Base-by-base conservation (phyloP, 805 yeast species). In the Martiniozyma abietophila region DNA sequence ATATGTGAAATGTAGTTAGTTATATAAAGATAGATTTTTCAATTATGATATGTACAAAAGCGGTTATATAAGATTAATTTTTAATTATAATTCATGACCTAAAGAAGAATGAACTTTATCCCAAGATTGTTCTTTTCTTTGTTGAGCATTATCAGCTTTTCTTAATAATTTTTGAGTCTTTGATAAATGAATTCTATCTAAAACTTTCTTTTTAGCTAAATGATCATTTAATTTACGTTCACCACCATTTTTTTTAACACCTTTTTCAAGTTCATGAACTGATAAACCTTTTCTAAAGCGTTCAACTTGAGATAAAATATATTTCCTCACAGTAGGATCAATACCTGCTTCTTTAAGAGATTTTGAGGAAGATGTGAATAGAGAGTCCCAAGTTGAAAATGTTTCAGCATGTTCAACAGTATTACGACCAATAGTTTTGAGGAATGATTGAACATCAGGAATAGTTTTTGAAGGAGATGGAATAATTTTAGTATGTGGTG, bases 401-500 rank as follows among this genome's bases (percentile, higher is more conserved):
- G 65, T 51, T 27, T 79, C 94, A 4, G 64, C 60, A 46, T 77
- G 76, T 51, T 86, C 95, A 17, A 60, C 46, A 43, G 76, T 63
- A 40, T 74, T 70, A 43, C 95, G 75, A 3, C 97, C 97, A 37
- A 89, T 85, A 47, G 68, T 71, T n/a, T 54, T 59, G 35, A 89
- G 66, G 50, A 89, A 89, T 0, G 86, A 62, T 39, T 69, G 62
- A 26, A 81, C 84, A 51, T 83, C 92, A 9, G 88, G 78, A 8
- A 75, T 68, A 16, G 53, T 51, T 17, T 51, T 50, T 11, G 76
- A 72, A 43, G 78, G 83, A 46, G 53, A 47, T 32, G 76, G 80
- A 10, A 63, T 46, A 10, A 14, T 19, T 16, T 2, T 16, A 4
- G 18, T n/a, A n/a, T n/a, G n/a, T n/a, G n/a, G n/a, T n/a, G n/a